Base-by-base conservation (phyloP, 495 filamentous ascomycete species). In the Penicillium arizonense region DNA sequence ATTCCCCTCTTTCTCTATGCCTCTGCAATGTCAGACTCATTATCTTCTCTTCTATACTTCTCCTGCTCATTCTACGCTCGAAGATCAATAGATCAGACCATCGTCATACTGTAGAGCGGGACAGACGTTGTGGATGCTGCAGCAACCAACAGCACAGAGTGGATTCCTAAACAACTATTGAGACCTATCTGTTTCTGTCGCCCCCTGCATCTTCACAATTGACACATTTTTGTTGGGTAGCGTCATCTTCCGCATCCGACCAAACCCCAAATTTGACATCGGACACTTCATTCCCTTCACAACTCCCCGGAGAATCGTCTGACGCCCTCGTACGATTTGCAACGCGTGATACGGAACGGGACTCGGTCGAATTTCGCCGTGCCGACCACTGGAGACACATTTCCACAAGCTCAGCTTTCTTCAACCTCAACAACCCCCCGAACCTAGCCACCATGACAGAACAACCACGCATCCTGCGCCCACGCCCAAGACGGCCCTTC, bases 401-500 rank as follows among this genome's bases (percentile, higher is more conserved):
- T 46, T 46, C 40, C 21, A 12, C 44, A 43, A 44, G n/a, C 36
- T 14, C 8, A 51, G 26, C 30, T 30, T 30, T 4, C 28, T 30
- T 30, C 23, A n/a, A 45, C 28, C 14, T 20, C 39, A 40, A 24
- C 33, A 18, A 46, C 6, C 35, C 40, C 13, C 47, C 61, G 0
- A 30, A 20, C 42, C 51, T 36, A 28, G 37, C 48, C 54, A 59
- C 42, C 34, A 78, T 78, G 75, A 57, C 69, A 51, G 74, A 78
- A 55, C 68, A 76, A 46, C 76, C 76, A 61, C 79, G 77, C 41
- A 73, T 92, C 60, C 68, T 87, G 50, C 83, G 86, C 23, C 89
- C 91, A 3, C 82, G 85, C 52, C 89, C 91, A 38, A 83, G 87
- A 44, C 85, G 90, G 32, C 78, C 86, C 42, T 95, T 91, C 69